Base-by-base conservation (phyloP, 768 basidiomycete genomes). In the Cystofilobasidium macerans region DNA sequence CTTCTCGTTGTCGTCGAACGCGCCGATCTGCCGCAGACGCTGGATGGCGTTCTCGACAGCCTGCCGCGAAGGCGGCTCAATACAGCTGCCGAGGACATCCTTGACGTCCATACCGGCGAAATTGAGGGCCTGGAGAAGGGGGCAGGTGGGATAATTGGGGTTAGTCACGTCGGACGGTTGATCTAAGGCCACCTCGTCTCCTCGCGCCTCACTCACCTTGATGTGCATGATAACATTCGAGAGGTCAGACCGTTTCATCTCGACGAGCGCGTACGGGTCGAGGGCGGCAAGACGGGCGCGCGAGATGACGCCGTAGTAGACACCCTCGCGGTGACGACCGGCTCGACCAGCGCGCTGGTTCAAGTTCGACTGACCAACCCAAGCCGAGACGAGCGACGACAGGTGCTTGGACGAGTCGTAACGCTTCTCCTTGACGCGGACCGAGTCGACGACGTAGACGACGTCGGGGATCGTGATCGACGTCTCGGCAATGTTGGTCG, bases 161-260 rank as follows among this genome's bases (percentile, higher is more conserved):
- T n/a, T n/a, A n/a, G n/a, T n/a, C n/a, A n/a, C n/a, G n/a, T n/a
- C 38, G 38, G 16, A 16, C 38, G 16, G 8, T 40, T 8, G 38
- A 40, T 40, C 16, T 8, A 16, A 40, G 38, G 38, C 16, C 16
- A 24, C 26, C 47, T 9, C 38, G 38, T 40, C n/a, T n/a, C n/a
- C n/a, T n/a, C n/a, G n/a, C n/a, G n/a, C n/a, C n/a, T n/a, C n/a
- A n/a, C 65, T 18, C 59, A 76, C 75, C 72, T 94, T 95, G 75
- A 97, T 83, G 73, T 92, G 92, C 92, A 97, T 97, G 20, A 94
- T 89, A 56, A 93, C 86, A 72, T 91, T 90, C 71, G 84, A 88
- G 70, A 94, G 75, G 75, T 92, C 90, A 16, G 86, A 83, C 38
- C 91, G 82, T 74, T 89, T 89, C 91, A 97, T 97, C 78, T 95